A percentile compares a stretch with the other conserved stretches of the same genome.
phyloP scores from a whole-genome alignment of 2,329 filamentous ascomycete genomes.

The Sporothrix protearum region DNA sequence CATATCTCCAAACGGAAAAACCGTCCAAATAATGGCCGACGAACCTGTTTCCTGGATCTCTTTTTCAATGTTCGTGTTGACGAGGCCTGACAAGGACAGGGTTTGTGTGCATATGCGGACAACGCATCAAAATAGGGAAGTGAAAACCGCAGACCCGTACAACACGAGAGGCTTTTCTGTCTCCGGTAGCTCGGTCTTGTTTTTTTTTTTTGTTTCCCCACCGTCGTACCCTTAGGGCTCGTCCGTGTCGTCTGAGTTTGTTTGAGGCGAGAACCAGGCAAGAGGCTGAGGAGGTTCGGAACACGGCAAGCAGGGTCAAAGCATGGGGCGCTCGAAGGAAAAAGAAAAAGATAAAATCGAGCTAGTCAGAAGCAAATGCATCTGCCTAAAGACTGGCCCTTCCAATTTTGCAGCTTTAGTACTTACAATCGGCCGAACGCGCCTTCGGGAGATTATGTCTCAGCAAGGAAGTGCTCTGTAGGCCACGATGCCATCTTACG shows the following conservation, averaged over 20 bases:
- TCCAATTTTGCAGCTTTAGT: background rate
- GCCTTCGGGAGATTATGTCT: background rate
- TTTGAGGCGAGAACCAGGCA: background rate
- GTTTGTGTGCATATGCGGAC: background rate
- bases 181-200: background rate
- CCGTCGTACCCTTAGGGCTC: background rate
- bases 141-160: background rate
- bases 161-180: background rate
- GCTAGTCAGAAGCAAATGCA: background rate
- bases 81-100: background rate
- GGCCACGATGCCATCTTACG: background rate
- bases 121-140: background rate
- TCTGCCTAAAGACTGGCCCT: background rate
- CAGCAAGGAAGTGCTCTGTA: background rate
- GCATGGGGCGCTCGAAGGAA: background rate
- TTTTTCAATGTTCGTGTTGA: background rate
- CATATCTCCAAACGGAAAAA: background rate
- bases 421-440: background rate
- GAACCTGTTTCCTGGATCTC: background rate
- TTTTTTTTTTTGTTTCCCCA: background rate
- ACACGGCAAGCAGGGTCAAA: background rate
- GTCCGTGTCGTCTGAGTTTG: background rate
- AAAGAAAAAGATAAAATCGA: background rate
- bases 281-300: background rate
- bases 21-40: background rate